phyloP scores from a whole-genome alignment of 352 stramenopile genomes.

The Phytopythium kandeliae region DNA sequence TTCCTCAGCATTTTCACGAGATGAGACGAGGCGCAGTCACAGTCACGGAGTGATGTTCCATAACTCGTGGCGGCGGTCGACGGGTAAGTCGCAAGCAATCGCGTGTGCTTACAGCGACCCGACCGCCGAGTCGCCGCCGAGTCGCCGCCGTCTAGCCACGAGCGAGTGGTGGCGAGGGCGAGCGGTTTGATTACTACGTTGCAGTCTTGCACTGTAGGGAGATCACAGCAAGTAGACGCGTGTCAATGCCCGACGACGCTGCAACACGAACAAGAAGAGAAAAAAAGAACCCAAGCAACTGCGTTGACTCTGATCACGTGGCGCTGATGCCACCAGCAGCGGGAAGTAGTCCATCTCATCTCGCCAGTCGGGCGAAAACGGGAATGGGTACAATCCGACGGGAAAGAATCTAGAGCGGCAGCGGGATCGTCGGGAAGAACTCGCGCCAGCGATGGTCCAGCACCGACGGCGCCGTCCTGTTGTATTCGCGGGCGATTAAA shows the following conservation, averaged over 20 bases:
- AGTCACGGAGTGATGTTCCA: no score
- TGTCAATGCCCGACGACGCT: not conserved
- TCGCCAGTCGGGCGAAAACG: not conserved
- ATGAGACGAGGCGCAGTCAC: no score
- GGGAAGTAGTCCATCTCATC: no score
- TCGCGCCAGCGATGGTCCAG: constrained; percentile 44
- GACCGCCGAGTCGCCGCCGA: not conserved
- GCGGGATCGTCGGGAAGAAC: constrained; percentile 32
- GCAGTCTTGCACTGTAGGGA: constrained; percentile 3
- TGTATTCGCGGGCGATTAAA: constrained; percentile 2
- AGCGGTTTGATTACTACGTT: constrained; percentile 4
- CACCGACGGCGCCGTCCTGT: constrained; percentile 41
- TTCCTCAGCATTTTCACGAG: no score
- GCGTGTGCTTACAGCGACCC: not conserved
- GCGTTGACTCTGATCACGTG: no score
- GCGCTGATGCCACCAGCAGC: no score
- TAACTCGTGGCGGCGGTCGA: not conserved
- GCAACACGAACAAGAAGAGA: not conserved
- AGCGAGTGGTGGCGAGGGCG: not conserved
- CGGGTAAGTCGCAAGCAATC: not conserved
- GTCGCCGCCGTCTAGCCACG: not conserved
- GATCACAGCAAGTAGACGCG: not conserved
- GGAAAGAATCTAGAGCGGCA: constrained; percentile 2
- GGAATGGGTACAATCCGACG: not conserved
- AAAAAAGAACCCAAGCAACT: constrained; percentile 1